Evolutionary conservation across 78 protist species (phyloP), one percentile per base, ranked within the genome.

Genomic region (Dictyostelium citrinum): DNA sequence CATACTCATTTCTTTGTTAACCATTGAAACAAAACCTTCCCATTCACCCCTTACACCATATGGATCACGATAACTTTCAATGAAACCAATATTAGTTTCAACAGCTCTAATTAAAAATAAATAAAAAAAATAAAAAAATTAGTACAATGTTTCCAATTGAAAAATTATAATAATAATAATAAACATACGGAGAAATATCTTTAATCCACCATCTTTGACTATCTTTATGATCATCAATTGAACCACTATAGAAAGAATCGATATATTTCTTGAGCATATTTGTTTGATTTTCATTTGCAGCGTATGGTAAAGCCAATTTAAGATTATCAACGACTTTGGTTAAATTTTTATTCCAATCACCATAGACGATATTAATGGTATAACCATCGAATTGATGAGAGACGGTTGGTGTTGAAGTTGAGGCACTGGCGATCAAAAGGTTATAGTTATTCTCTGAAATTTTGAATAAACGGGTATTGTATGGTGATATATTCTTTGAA

Each of bases 1-100:
- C 67, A 29, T 20, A 60, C 80, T 64, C 88, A 45, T 46, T 17
- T 80, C 92, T 83, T 84, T 90, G 88, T 97, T 93, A 43, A 97
- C 98, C 27, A 97, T 78, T 7, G 98, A 83, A 9, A 93, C 97
- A 33, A 95, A 93, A 41, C 98, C 98, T 71, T 97, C 98, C n/a
- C 49, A 97, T 84, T 97, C 97, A 82, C 95, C 98, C 27, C 98
- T 88, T n/a, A 90, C 95, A 20, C 97, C 97, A 43, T 31, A 29
- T 20, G 98, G 97, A 27, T 97, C 98, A 29, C 96, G 83, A 75
- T 95, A 97, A 45, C 95, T 67, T 72, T 97, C 97, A 64, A 97
- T 93, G 91, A 97, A 97, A 72, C 98, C 98, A 61, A 96, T 91
- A 90, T 96, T 91, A 61, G 95, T 85, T 75, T 96, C 98, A 43